Evolutionary conservation across 1,284 basidiomycete species (phyloP).

Genomic region (Tilletia horrida): DNA sequence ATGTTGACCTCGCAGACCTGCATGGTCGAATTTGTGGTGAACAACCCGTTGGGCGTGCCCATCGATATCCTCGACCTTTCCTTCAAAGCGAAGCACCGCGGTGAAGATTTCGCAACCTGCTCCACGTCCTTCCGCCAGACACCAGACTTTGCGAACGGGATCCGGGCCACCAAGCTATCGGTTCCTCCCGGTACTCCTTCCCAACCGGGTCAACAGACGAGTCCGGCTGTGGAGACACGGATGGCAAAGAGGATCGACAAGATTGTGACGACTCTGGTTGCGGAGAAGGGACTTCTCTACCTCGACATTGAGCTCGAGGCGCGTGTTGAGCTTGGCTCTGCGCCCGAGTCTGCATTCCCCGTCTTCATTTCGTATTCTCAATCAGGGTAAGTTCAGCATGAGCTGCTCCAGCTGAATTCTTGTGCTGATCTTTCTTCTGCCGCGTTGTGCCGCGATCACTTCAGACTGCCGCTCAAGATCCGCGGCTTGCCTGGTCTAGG

Average conservation of each 20-base stretch:
- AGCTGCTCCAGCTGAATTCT: neutral
- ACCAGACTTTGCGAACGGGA: slow-evolving; percentile 13
- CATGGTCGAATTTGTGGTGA: slow-evolving; percentile 38
- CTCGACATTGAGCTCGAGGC: slow-evolving; percentile 41
- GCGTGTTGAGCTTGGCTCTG: slow-evolving; percentile 28
- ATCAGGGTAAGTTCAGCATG: neutral
- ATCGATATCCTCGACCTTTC: slow-evolving; percentile 37
- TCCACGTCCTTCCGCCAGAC: slow-evolving; percentile 21
- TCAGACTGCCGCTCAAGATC: slow-evolving; percentile 15
- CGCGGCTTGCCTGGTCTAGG: slow-evolving; percentile 8
- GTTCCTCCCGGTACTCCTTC: slow-evolving; percentile 28
- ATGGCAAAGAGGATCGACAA: slow-evolving; percentile 38
- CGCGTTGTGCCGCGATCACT: too few relatives aligned
- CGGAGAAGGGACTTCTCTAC: slow-evolving; percentile 37
- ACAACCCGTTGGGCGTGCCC: slow-evolving; percentile 39
- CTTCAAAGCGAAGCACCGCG: slow-evolving; percentile 38
- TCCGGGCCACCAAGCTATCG: slow-evolving; percentile 27
- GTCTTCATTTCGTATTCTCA: slow-evolving; percentile 3
- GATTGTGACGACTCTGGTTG: slow-evolving; percentile 37
- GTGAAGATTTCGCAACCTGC: slow-evolving; percentile 38
- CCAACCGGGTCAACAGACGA: slow-evolving; percentile 20
- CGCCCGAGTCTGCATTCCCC: neutral
- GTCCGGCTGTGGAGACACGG: slow-evolving; percentile 28
- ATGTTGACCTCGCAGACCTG: slow-evolving; percentile 37
- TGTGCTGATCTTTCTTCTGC: neutral